Evolutionary conservation across 2,329 filamentous ascomycete genomes (phyloP).

Genomic region (Cryphonectria japonica): DNA sequence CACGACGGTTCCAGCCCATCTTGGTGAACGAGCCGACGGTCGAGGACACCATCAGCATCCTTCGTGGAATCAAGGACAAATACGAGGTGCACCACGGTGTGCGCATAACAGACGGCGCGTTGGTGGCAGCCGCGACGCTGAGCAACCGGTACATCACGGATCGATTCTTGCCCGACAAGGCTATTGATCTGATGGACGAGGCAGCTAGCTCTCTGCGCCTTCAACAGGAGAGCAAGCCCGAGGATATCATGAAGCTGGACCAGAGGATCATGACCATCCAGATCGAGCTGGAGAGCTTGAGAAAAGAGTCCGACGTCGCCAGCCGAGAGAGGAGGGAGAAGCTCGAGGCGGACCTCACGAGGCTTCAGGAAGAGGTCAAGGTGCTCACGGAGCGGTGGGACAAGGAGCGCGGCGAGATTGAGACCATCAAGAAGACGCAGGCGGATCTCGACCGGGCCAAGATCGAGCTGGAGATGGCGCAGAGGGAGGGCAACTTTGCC

Average conservation of each 20-base stretch:
- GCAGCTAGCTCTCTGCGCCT: slow-evolving; percentile 87
- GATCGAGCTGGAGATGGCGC: slow-evolving; percentile 84
- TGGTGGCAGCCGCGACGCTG: slow-evolving; percentile 89
- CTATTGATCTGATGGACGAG: slow-evolving; percentile 95
- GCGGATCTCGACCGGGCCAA: slow-evolving; percentile 85
- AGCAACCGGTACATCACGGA: slow-evolving; percentile 97
- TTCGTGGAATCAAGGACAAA: slow-evolving; percentile 94
- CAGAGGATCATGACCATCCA: slow-evolving; percentile 97
- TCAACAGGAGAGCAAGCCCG: slow-evolving; percentile 96
- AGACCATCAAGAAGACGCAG: slow-evolving; percentile 83
- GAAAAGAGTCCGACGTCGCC: slow-evolving; percentile 90
- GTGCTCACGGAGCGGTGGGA: slow-evolving; percentile 85
- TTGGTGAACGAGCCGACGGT: slow-evolving; percentile 90
- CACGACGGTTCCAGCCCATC: slow-evolving; percentile 92
- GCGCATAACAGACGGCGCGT: slow-evolving; percentile 85
- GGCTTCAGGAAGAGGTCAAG: slow-evolving; percentile 76
- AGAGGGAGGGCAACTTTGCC: slow-evolving; percentile 85
- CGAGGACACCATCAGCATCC: slow-evolving; percentile 90
- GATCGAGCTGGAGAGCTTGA: slow-evolving; percentile 91
- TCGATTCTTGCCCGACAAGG: slow-evolving; percentile 93
- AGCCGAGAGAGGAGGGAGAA: slow-evolving; percentile 88
- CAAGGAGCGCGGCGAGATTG: slow-evolving; percentile 82
- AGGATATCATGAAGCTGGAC: slow-evolving; percentile 89
- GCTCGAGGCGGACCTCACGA: slow-evolving; percentile 75
- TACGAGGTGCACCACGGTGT: slow-evolving; percentile 98